Base-by-base conservation (phyloP, 1,284 basidiomycete species). In the Schizophyllum commune region DNA sequence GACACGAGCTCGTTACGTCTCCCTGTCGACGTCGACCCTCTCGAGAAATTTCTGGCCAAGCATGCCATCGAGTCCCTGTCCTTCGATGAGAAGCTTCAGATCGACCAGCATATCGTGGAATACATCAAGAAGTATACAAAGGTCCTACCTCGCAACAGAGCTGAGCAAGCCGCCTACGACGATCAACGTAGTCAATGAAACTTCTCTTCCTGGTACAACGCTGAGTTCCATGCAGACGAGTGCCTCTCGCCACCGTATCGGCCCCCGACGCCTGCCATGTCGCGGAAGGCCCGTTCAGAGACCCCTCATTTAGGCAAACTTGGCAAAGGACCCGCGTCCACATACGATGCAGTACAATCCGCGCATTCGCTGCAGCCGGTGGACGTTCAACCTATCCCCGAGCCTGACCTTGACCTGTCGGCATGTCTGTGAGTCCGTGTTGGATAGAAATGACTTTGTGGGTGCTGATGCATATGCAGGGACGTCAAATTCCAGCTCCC, bases 1-100 rank as follows among this genome's bases (percentile, higher is more conserved):
- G 39, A 47, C 39, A 47, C 39, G 13, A 47, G 39, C 39, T 47
- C 39, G 13, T 47, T 47, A 47, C 39, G 79, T 4, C 73, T 86
- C 17, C 69, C 72, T 21, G 73, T 82, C 13, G 80, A 79, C 9
- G 68, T 72, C 22, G 85, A 85, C 53, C 83, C 82, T 9, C 80
- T 80, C 54, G 75, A 79, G 1, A 65, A 66, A 7, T 73, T 85
- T 19, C 70, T 68, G 57, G 68, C 68, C 21, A 62, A 73, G 20
- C 65, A 75, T 67, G 65, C 66, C 63, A 62, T 80, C 17, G 60
- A 71, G 56, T 61, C 71, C 13, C 63, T 79, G 13, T 66, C 72
- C 9, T 81, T 77, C 59, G 76, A 82, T 32, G 84, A 86, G 67
- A 74, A 66, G 58, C 75, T 77, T 66, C 66, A 68, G 52, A 72